Evolutionary conservation across 208 protist species (phyloP).

Genomic region (Porcisia hertigi): DNA sequence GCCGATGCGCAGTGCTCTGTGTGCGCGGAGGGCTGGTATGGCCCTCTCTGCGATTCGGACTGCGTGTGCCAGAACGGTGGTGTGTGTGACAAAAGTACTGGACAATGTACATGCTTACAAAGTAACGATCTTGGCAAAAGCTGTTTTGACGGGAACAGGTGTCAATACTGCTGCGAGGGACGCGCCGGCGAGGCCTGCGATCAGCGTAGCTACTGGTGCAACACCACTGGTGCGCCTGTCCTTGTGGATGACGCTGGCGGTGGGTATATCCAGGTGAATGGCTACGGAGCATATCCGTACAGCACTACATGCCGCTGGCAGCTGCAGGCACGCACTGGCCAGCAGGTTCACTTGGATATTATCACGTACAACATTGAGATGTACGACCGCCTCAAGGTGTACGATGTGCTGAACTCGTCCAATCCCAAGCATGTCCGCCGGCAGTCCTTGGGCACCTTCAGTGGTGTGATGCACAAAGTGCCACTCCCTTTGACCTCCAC

Average conservation of each 20-base stretch:
- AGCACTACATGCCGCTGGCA: conserved; percentile 62
- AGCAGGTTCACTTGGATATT: conserved; percentile 45
- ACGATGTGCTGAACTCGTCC: conserved; percentile 31
- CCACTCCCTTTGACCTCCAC: conserved; percentile 26
- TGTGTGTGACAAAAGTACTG: conserved; percentile 47
- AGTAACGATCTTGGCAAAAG: conserved; percentile 25
- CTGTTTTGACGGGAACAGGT: conserved; percentile 64
- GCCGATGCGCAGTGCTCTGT: conserved; percentile 37
- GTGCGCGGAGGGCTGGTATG: conserved; percentile 75
- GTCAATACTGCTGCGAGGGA: conserved; percentile 76
- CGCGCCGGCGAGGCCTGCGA: conserved; percentile 60
- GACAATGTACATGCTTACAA: conserved; percentile 56
- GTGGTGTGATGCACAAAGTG: background rate
- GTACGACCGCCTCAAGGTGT: conserved; percentile 50
- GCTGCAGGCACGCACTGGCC: conserved; percentile 37
- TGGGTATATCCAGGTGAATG: conserved; percentile 75
- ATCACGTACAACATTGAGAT: conserved; percentile 46
- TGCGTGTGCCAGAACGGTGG: conserved; percentile 66
- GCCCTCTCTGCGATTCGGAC: conserved; percentile 60
- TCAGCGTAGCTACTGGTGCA: conserved; percentile 78
- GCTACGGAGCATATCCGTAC: conserved; percentile 49
- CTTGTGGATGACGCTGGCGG: conserved; percentile 34
- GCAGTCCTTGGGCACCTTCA: background rate
- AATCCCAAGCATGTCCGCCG: background rate
- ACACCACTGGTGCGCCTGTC: conserved; percentile 40